Percentiles rank a stretch among this genome's conserved stretches.
Conservation (phyloP, 257 asterid species). For the Penstemon davidsonii region DNA sequence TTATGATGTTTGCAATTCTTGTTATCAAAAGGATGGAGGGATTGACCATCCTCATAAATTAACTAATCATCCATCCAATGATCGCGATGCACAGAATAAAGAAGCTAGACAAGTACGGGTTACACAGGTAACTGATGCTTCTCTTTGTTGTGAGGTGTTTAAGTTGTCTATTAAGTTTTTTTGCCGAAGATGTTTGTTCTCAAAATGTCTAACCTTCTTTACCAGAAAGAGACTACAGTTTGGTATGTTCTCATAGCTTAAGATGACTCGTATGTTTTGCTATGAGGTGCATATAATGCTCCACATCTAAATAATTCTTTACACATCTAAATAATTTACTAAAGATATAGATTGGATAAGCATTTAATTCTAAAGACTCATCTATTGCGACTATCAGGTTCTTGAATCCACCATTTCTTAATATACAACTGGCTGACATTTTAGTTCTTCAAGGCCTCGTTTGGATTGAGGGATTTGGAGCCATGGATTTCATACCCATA, state of each 20-base stretch:
- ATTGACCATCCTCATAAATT: conserved; percentile 82
- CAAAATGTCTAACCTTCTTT: not conserved
- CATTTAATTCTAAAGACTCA: not conserved
- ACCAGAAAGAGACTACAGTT: not conserved
- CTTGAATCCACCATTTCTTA: conserved; percentile 1
- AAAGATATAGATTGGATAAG: not conserved
- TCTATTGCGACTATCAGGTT: not conserved
- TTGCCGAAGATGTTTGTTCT: not conserved
- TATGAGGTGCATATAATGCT: conserved; percentile 7
- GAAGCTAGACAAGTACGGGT: conserved; percentile 92
- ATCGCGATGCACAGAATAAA: conserved; percentile 85
- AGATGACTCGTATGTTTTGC: not conserved
- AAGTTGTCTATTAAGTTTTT: not conserved
- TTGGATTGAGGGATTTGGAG: too few species aligned
- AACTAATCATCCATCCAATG: conserved; percentile 74
- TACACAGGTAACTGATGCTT: conserved; percentile 59
- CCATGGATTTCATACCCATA: too few species aligned
- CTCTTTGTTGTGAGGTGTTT: not conserved
- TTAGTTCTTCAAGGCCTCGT: not conserved
- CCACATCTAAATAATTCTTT: not conserved
- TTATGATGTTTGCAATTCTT: conserved; percentile 82
- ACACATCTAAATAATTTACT: not conserved
- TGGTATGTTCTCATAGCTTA: conserved; percentile 1
- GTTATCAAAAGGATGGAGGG: conserved; percentile 87
- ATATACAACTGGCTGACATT: not conserved